These are phyloP conservation scores for Apiospora marii DNA, from an alignment of 2,329 filamentous ascomycete species.

Conservation along the genomic window DNA sequence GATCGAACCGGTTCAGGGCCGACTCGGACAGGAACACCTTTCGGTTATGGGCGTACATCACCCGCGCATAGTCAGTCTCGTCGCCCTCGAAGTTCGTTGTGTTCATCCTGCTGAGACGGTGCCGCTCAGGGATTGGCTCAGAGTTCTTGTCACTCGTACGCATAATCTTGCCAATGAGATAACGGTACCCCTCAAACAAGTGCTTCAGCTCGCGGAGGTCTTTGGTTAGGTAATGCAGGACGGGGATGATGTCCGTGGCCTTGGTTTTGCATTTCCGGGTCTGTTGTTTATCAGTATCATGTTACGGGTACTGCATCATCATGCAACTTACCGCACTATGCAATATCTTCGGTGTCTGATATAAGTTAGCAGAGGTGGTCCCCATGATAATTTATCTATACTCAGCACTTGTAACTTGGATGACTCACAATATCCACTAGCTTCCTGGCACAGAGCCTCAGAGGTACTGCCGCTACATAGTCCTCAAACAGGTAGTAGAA, in stretches of 20 bases:
- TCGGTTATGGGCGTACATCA: neutral
- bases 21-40: slow-evolving; percentile 49
- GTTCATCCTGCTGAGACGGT: neutral
- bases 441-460: slow-evolving; percentile 54
- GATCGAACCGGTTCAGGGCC: slow-evolving; percentile 64
- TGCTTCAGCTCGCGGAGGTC: slow-evolving; percentile 67
- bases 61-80: neutral
- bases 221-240: slow-evolving; percentile 66
- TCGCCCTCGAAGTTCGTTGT: neutral
- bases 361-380: neutral
- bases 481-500: slow-evolving; percentile 75
- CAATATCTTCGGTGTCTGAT: slow-evolving; percentile 46
- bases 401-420: neutral
- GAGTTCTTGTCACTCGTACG: slow-evolving; percentile 45
- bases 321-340: slow-evolving; percentile 43
- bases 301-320: neutral
- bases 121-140: slow-evolving; percentile 31
- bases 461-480: slow-evolving; percentile 65
- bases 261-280: slow-evolving; percentile 46
- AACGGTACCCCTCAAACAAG: slow-evolving; percentile 67
- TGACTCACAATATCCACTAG: slow-evolving; percentile 57
- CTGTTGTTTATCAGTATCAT: slow-evolving; percentile 28
- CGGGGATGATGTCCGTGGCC: slow-evolving; percentile 62
- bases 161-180: slow-evolving; percentile 66
- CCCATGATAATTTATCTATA: slow-evolving; percentile 9